phyloP scores from a whole-genome alignment of 805 yeast species.

The Zygoascus biomembranicola region DNA sequence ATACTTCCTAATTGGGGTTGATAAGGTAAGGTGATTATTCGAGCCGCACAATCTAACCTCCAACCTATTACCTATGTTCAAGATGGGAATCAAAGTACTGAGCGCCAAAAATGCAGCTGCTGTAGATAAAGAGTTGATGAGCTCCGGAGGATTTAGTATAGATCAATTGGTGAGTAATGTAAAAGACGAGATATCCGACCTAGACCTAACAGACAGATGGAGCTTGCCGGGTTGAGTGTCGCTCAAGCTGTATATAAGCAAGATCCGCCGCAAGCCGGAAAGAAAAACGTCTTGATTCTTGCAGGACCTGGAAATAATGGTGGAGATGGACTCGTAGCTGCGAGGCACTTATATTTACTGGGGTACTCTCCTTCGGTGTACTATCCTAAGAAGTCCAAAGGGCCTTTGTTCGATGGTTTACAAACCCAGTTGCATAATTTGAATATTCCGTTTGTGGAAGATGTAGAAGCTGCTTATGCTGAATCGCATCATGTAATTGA shows the following conservation, averaged over 20 bases:
- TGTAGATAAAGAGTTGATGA: slow-evolving; percentile 82
- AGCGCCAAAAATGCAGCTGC: slow-evolving; percentile 49
- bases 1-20: background rate
- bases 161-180: slow-evolving; percentile 51
- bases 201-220: slow-evolving; percentile 49
- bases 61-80: background rate
- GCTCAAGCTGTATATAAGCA: slow-evolving; percentile 73
- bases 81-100: slow-evolving; percentile 3
- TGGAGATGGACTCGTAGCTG: slow-evolving; percentile 95
- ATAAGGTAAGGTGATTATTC: background rate
- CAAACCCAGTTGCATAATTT: slow-evolving; percentile 60
- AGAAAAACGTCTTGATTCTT: slow-evolving; percentile 50
- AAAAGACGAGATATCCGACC: no score
- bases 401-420: slow-evolving; percentile 51
- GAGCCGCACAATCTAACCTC: background rate
- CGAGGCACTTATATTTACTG: slow-evolving; percentile 76
- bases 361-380: slow-evolving; percentile 70
- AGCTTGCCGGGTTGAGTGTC: slow-evolving; percentile 89
- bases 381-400: slow-evolving; percentile 65
- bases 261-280: slow-evolving; percentile 45
- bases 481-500: slow-evolving; percentile 54
- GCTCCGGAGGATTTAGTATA: slow-evolving; percentile 68
- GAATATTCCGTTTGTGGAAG: slow-evolving; percentile 45
- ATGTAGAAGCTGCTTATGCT: slow-evolving; percentile 30
- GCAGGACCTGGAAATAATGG: slow-evolving; percentile 96